phyloP scores from a whole-genome alignment of 2,329 filamentous ascomycete genomes.

The Aureobasidium musti region DNA sequence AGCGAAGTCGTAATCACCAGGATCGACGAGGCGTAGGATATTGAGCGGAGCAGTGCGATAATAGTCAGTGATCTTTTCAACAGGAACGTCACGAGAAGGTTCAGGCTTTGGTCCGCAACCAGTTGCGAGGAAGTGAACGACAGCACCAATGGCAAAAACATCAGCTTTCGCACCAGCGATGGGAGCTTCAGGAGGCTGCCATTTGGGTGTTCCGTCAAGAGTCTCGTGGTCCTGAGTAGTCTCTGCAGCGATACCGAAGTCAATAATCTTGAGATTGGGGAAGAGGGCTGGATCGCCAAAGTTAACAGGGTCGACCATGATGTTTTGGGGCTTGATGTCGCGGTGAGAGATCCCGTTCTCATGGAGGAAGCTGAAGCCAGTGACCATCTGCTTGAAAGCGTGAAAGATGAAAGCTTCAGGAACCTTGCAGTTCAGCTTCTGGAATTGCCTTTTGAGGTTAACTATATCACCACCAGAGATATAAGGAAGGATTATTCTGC shows the following conservation, averaged over 20 bases:
- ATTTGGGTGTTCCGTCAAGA: background rate
- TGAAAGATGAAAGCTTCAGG: conserved; percentile 24
- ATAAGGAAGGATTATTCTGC: conserved; percentile 23
- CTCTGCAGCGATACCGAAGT: conserved; percentile 21
- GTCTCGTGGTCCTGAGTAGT: background rate
- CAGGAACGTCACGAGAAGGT: background rate
- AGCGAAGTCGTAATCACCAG: background rate
- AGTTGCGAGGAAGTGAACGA: conserved; percentile 18
- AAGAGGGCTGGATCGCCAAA: conserved; percentile 7
- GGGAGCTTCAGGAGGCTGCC: conserved; percentile 7
- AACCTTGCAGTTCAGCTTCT: background rate
- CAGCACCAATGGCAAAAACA: conserved; percentile 16
- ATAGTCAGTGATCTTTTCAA: background rate
- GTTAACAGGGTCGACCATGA: conserved; percentile 78
- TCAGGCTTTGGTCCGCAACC: background rate
- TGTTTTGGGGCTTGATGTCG: conserved; percentile 93
- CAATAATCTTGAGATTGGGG: conserved; percentile 13
- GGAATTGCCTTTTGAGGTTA: background rate
- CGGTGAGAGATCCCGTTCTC: conserved; percentile 94
- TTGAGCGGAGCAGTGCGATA: background rate
- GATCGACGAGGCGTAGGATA: conserved; percentile 8
- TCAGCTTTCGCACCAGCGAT: conserved; percentile 16
- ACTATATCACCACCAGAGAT: conserved; percentile 8
- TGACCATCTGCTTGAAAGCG: conserved; percentile 78
- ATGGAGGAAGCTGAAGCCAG: conserved; percentile 97